These are phyloP conservation scores for Triticum aestivum DNA, from an alignment of 176 grass and related monocot genomes.

Conservation along the genomic window IWGSC_CS_RefSeq_v2.1 NC_057799.1:636682104-636682603, in stretches of 20 bases:
- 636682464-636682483: constrained; percentile 31
- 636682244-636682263: constrained; percentile 66
- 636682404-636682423: constrained; percentile 73
- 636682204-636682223: constrained; percentile 58
- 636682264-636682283: constrained; percentile 63
- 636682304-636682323: constrained; percentile 59
- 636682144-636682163: constrained; percentile 44
- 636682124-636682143: not conserved
- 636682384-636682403: constrained; percentile 61
- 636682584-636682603: too few relatives aligned
- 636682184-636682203: constrained; percentile 54
- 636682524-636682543: constrained; percentile 43
- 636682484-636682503: constrained; percentile 54
- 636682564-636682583: not conserved
- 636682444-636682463: constrained; percentile 42
- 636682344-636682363: constrained; percentile 48
- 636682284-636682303: constrained; percentile 63
- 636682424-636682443: constrained; percentile 26
- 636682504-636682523: constrained; percentile 54
- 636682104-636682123: constrained; percentile 41
- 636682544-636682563: not conserved
- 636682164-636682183: constrained; percentile 41
- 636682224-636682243: constrained; percentile 45
- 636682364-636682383: constrained; percentile 65
- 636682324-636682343: not conserved